phyloP scores from a whole-genome alignment of 768 basidiomycete species.

The Suillus weaverae region DNA sequence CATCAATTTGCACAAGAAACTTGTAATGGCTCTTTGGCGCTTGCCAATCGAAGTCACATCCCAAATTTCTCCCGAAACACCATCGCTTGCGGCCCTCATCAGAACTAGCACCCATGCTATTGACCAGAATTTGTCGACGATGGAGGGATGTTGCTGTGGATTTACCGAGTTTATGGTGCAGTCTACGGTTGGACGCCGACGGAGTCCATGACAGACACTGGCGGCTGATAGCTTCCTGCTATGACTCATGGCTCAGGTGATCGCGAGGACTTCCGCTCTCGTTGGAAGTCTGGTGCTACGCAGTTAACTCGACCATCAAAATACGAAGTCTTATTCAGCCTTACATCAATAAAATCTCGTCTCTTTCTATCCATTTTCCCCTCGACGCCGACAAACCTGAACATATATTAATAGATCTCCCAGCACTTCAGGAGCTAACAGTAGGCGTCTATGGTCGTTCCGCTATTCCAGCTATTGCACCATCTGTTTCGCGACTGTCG shows the following conservation, averaged over 20 bases:
- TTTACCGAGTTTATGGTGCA: conserved; percentile 51
- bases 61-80: conserved; percentile 40
- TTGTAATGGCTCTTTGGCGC: conserved; percentile 32
- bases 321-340: conserved; percentile 16
- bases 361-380: conserved; percentile 13
- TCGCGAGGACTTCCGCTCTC: conserved; percentile 20
- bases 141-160: conserved; percentile 42
- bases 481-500: neutral
- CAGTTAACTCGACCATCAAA: neutral
- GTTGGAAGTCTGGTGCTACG: conserved; percentile 15
- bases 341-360: conserved; percentile 13
- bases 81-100: conserved; percentile 26
- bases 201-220: neutral
- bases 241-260: conserved; percentile 12
- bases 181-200: conserved; percentile 25
- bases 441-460: neutral
- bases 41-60: conserved; percentile 47
- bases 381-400: conserved; percentile 19
- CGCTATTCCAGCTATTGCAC: neutral
- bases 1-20: conserved; percentile 21
- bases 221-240: conserved; percentile 15
- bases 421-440: conserved; percentile 21
- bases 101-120: conserved; percentile 34
- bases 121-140: conserved; percentile 39
- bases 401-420: conserved; percentile 19